phyloP scores from a whole-genome alignment of 2,329 filamentous ascomycete genomes.

The Penicillium sp. region DNA sequence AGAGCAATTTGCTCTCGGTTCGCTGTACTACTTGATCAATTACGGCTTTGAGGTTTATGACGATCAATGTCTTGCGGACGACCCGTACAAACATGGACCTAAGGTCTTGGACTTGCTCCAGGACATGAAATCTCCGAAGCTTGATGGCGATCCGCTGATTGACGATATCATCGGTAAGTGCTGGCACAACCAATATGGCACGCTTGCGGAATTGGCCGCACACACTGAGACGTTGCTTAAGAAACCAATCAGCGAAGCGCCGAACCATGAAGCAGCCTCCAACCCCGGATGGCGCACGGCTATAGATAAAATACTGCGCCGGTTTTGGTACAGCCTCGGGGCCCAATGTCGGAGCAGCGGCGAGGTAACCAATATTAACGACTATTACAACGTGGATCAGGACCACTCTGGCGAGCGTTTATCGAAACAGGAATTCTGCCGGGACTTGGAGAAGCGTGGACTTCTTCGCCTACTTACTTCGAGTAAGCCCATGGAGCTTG shows the following conservation, averaged over 20 bases:
- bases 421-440: slow-evolving; percentile 21
- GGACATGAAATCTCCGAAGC: slow-evolving; percentile 25
- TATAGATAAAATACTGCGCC: no score
- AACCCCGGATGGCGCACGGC: no score
- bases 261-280: neutral
- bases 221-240: slow-evolving; percentile 15
- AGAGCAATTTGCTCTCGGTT: slow-evolving; percentile 35
- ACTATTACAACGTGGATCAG: neutral
- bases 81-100: slow-evolving; percentile 26
- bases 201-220: slow-evolving; percentile 19
- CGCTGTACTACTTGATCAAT: slow-evolving; percentile 34
- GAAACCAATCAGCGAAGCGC: neutral
- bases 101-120: slow-evolving; percentile 25
- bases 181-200: slow-evolving; percentile 24
- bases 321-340: no score
- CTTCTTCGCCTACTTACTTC: slow-evolving; percentile 26
- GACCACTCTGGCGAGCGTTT: slow-evolving; percentile 13
- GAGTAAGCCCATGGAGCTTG: slow-evolving; percentile 22
- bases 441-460: slow-evolving; percentile 25
- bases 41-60: slow-evolving; percentile 33
- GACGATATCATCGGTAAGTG: slow-evolving; percentile 26
- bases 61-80: slow-evolving; percentile 25
- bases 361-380: neutral
- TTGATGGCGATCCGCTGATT: slow-evolving; percentile 26
- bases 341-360: no score